A percentile compares a stretch with the other conserved stretches of the same genome.
phyloP scores from a whole-genome alignment of 2,329 filamentous ascomycete species.

The Elsinoe batatas region DNA sequence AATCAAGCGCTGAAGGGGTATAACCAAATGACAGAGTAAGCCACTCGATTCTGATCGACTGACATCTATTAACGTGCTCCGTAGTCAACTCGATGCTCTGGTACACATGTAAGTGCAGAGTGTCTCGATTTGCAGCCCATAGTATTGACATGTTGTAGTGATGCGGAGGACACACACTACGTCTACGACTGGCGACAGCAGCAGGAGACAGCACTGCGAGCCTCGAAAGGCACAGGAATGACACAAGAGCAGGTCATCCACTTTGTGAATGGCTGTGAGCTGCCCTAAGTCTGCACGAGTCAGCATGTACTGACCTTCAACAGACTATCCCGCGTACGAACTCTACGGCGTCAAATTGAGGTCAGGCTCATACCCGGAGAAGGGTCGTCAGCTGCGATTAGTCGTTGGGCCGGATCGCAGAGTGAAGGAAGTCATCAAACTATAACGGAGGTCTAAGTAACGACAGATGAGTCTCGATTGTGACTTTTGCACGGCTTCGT shows the following conservation, averaged over 20 bases:
- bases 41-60: too few relatives aligned
- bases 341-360: slow-evolving; percentile 43
- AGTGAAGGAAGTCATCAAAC: slow-evolving; percentile 21
- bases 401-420: slow-evolving; percentile 40
- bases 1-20: slow-evolving; percentile 51
- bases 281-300: neutral
- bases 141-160: slow-evolving; percentile 28
- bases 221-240: slow-evolving; percentile 65
- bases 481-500: neutral
- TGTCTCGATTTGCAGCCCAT: neutral
- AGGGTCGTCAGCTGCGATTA: slow-evolving; percentile 41
- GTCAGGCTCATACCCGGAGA: slow-evolving; percentile 36
- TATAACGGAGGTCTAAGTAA: neutral
- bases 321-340: slow-evolving; percentile 46
- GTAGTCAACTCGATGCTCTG: slow-evolving; percentile 49
- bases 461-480: neutral
- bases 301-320: neutral
- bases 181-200: slow-evolving; percentile 79
- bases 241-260: slow-evolving; percentile 64
- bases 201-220: slow-evolving; percentile 64
- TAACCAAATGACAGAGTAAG: slow-evolving; percentile 47
- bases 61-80: too few relatives aligned
- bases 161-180: slow-evolving; percentile 61
- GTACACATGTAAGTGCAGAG: slow-evolving; percentile 49
- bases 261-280: slow-evolving; percentile 60